Evolutionary conservation across 192 early-diverging fungal species (phyloP), one percentile per base, ranked within the genome.

Genomic region (Rhizoclosmatium globosum): DNA sequence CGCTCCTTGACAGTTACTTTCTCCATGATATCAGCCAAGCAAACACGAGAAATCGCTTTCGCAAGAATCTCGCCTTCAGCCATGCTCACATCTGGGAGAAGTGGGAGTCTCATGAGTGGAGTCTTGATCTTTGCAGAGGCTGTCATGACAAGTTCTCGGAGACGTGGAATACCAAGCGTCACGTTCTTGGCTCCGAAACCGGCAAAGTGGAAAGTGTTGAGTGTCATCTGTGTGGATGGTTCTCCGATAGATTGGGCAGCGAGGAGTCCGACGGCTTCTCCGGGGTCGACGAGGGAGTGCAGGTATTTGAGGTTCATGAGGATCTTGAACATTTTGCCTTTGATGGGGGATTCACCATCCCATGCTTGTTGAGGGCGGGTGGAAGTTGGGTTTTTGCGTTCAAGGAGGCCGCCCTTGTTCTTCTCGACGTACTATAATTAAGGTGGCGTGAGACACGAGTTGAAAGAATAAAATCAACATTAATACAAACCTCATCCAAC

Each of bases 141-240:
- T 3, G 96, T 98, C 97, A 99, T 99, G 84, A 99, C 93, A 78
- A 99, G 97, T 89, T 99, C 98, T 81, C 97, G 94, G 70, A 99
- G 86, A 91, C 98, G 97, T 50, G 98, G 98, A 74, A 99, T 99
- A 92, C 98, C 98, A 50, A 99, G 91, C 2, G 98, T 99, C 39
- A 99, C 98, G 91, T 99, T 99, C 82, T 95, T 96, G 74, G 96
- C 96, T 85, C 96, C 97, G 74, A 93, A 95, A 41, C 87, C 87
- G 81, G 87, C 87, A 86, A 98, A 95, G 89, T 99, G 98, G 94
- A 99, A 99, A 67, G 98, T 99, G 87, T 99, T 99, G 46, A 99
- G 89, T 50, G 98, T 99, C 98, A 99, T 99, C 82, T 99, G 98
- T 17, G 98, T 99, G 57, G 97, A 98, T 57, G 98, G 98, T 87